These are phyloP conservation scores for Termitomyces sp. DNA, from an alignment of 768 basidiomycete genomes.

Conservation along the genomic window DNA sequence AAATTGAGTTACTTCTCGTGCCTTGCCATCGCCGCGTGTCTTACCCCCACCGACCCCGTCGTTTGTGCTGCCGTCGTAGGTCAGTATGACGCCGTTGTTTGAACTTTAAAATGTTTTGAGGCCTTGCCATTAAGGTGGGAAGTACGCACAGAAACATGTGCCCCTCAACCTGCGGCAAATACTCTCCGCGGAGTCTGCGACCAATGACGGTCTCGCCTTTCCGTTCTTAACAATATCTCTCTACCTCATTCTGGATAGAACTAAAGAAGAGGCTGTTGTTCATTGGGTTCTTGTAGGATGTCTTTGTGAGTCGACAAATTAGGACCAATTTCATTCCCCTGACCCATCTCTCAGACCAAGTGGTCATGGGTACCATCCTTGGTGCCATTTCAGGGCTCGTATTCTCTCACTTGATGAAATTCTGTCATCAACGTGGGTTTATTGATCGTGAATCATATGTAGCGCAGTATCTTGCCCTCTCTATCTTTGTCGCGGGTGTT, in stretches of 20 bases:
- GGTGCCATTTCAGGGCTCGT: slow-evolving; percentile 57
- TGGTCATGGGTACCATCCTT: slow-evolving; percentile 67
- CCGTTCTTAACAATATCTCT: slow-evolving; percentile 87
- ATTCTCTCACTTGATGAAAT: slow-evolving; percentile 73
- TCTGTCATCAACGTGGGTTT: slow-evolving; percentile 55
- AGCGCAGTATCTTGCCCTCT: slow-evolving; percentile 75
- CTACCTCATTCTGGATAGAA: slow-evolving; percentile 74
- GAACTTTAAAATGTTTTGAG: not conserved
- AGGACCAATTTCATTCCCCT: not conserved
- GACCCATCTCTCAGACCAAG: slow-evolving; percentile 55
- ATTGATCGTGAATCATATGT: slow-evolving; percentile 85
- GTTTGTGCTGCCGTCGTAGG: slow-evolving; percentile 83
- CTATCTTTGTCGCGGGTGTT: slow-evolving; percentile 75
- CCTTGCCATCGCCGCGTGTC: slow-evolving; percentile 83
- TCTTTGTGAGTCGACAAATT: slow-evolving; percentile 48
- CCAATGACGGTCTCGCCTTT: slow-evolving; percentile 95
- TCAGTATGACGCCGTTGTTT: slow-evolving; percentile 20
- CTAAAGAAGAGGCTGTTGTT: slow-evolving; percentile 58
- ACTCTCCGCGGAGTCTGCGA: slow-evolving; percentile 85
- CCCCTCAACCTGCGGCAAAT: slow-evolving; percentile 75
- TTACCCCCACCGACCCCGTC: slow-evolving; percentile 95
- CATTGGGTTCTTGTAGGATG: slow-evolving; percentile 89
- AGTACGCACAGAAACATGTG: slow-evolving; percentile 66
- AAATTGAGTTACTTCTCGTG: slow-evolving; percentile 66
- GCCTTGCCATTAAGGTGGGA: slow-evolving; percentile 45